A percentile compares a stretch with the other conserved stretches of the same genome.
Conservation (phyloP, 208 protist species). For the Leptomonas pyrrhocoris region DNA sequence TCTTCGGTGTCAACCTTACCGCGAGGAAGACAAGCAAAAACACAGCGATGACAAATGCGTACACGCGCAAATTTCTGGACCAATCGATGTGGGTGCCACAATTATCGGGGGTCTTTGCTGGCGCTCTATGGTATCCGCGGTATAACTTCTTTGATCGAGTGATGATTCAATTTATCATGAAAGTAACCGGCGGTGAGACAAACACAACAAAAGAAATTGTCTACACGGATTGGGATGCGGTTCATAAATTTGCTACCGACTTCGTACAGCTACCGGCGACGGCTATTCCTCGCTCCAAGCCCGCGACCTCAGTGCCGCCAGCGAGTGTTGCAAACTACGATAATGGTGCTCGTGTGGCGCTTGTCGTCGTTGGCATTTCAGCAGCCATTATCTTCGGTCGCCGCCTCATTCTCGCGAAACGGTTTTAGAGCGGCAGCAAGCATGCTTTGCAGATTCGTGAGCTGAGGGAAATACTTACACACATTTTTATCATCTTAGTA, state of each 20-base stretch:
- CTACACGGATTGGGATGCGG: slow-evolving; percentile 31
- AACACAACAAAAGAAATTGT: slow-evolving; percentile 25
- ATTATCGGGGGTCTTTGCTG: slow-evolving; percentile 29
- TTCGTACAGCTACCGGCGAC: slow-evolving; percentile 6
- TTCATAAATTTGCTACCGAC: slow-evolving; percentile 11
- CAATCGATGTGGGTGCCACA: slow-evolving; percentile 19
- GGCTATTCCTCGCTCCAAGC: neutral
- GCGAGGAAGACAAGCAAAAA: slow-evolving; percentile 23
- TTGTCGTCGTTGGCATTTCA: neutral
- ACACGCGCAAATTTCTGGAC: slow-evolving; percentile 22
- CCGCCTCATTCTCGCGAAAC: neutral
- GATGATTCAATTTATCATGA: slow-evolving; percentile 38
- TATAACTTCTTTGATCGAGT: slow-evolving; percentile 30
- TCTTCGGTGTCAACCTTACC: slow-evolving; percentile 32
- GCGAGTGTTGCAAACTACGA: neutral
- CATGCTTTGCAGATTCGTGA: neutral
- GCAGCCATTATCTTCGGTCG: neutral
- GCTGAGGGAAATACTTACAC: neutral
- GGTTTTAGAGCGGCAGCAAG: neutral
- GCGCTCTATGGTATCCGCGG: slow-evolving; percentile 30
- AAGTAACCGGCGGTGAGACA: slow-evolving; percentile 30
- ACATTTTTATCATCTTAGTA: no score
- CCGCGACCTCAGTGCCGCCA: neutral
- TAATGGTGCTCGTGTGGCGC: neutral
- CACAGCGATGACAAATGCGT: slow-evolving; percentile 29